Evolutionary conservation across 2,329 filamentous ascomycete species (phyloP).

Genomic region (Diatrype stigma): DNA sequence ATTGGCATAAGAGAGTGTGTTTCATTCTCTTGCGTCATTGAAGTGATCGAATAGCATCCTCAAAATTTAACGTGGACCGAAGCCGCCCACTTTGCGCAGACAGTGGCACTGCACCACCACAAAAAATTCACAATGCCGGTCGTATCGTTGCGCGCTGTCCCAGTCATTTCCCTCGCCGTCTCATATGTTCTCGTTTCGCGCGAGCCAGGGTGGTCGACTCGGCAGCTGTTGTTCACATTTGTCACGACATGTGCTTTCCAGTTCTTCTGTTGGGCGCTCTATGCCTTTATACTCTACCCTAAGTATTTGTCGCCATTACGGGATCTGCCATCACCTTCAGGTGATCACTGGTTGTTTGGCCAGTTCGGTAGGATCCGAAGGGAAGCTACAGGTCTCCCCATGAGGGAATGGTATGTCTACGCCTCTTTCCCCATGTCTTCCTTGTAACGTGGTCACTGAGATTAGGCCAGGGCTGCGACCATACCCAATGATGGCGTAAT

Average conservation of each 20-base stretch:
- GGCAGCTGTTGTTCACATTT: constrained; percentile 31
- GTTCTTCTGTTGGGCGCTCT: constrained; percentile 33
- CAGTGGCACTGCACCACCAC: no score
- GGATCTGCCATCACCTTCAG: constrained; percentile 40
- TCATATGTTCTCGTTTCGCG: constrained; percentile 29
- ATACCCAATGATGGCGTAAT: constrained; percentile 67
- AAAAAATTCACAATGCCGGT: constrained; percentile 13
- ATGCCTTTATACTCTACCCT: constrained; percentile 44
- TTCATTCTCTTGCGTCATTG: no score
- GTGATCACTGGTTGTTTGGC: constrained; percentile 44
- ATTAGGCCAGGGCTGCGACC: constrained; percentile 45
- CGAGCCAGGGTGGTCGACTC: constrained; percentile 26
- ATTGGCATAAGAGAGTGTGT: no score
- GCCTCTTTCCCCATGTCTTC: background rate
- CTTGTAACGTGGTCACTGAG: constrained; percentile 6
- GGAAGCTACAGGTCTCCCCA: constrained; percentile 39
- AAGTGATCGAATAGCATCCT: no score
- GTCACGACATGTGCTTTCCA: constrained; percentile 31
- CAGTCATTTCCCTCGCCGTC: constrained; percentile 24
- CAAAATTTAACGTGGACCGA: no score
- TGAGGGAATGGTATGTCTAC: constrained; percentile 43
- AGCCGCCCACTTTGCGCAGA: no score
- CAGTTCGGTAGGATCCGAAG: constrained; percentile 38
- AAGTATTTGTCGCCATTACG: constrained; percentile 46
- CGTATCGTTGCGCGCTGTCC: constrained; percentile 25